Conservation (phyloP, 306 rosid genomes). For the Ormosia emarginata region DNA sequence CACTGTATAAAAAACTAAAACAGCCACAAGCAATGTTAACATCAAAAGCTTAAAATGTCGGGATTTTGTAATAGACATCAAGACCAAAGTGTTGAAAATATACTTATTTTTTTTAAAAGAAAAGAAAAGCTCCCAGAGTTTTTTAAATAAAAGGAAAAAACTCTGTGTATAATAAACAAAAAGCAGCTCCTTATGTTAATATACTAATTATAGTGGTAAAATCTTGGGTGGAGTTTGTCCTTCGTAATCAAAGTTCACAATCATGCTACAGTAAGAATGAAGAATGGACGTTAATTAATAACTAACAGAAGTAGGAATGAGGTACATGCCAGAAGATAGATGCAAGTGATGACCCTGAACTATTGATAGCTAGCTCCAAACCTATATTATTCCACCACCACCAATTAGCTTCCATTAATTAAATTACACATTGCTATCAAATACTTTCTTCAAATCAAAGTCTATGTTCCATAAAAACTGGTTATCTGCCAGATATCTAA, state of each 20-base stretch:
- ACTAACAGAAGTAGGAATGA: neutral
- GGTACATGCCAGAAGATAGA: neutral
- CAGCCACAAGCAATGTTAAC: neutral
- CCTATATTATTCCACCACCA: neutral
- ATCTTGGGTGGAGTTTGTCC: slow-evolving; percentile 1
- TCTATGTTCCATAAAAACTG: neutral
- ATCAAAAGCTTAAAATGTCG: neutral
- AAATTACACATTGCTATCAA: slow-evolving; percentile 9
- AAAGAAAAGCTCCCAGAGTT: neutral
- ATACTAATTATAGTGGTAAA: neutral
- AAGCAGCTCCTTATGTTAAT: neutral
- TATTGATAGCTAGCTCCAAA: slow-evolving; percentile 29
- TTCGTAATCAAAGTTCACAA: neutral
- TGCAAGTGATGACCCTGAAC: neutral
- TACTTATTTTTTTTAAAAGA: neutral
- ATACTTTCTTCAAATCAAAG: slow-evolving; percentile 4
- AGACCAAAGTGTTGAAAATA: neutral
- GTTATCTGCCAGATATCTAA: neutral
- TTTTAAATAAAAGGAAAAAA: neutral
- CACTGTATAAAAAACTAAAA: neutral
- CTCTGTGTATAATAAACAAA: neutral
- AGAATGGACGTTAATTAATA: neutral
- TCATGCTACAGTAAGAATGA: neutral
- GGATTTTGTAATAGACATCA: neutral
- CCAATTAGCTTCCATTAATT: slow-evolving; percentile 1